Conservation (phyloP, 2,329 filamentous ascomycete species). For the Paecilomyces sp. region DNA sequence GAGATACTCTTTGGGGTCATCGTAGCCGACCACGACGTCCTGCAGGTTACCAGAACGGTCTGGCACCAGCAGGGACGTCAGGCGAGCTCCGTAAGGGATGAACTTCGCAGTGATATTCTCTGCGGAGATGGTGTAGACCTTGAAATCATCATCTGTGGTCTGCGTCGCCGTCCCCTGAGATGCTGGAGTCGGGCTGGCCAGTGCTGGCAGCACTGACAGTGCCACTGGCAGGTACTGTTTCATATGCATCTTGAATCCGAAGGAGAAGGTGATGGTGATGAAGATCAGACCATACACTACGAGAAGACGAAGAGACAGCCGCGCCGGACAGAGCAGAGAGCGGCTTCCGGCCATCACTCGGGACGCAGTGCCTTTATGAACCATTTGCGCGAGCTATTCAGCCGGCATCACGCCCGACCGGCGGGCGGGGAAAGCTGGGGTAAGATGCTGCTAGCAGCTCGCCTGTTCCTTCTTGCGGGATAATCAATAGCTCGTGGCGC, state of each 20-base stretch:
- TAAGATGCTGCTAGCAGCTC: neutral
- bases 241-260: conserved; percentile 30
- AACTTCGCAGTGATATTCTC: conserved; percentile 42
- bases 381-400: neutral
- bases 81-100: conserved; percentile 42
- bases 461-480: neutral
- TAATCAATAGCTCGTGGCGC: neutral
- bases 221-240: conserved; percentile 24
- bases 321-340: conserved; percentile 20
- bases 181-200: conserved; percentile 13
- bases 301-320: conserved; percentile 21
- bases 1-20: conserved; percentile 38
- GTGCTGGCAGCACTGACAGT: conserved; percentile 24
- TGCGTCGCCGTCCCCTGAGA: conserved; percentile 7
- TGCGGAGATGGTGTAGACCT: conserved; percentile 39
- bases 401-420: conserved; percentile 5
- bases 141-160: conserved; percentile 24
- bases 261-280: conserved; percentile 16
- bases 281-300: conserved; percentile 22
- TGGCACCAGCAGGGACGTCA: conserved; percentile 43
- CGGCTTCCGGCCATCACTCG: conserved; percentile 18
- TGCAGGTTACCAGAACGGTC: conserved; percentile 43
- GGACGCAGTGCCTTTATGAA: conserved; percentile 4
- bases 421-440: conserved; percentile 3
- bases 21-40: conserved; percentile 46